These are phyloP conservation scores for Phytopythium boreale DNA, from an alignment of 352 stramenopile genomes.

Conservation along the genomic window DNA sequence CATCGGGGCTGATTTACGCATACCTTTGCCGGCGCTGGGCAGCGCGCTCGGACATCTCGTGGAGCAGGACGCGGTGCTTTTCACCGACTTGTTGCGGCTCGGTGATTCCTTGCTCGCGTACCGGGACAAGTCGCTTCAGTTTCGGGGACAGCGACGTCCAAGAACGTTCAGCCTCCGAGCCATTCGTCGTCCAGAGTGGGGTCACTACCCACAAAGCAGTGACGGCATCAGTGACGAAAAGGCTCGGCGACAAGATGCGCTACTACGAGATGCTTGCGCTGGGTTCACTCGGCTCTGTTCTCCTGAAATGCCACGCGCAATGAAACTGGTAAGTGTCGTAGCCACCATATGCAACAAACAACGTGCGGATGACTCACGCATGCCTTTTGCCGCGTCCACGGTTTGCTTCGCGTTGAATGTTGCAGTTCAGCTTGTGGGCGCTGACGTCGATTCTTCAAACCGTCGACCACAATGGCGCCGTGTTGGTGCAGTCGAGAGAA, in stretches of 20 bases:
- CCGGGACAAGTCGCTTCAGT: constrained; percentile 4
- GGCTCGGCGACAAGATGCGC: not conserved
- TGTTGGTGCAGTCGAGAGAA: constrained; percentile 14
- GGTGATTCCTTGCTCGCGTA: constrained; percentile 28
- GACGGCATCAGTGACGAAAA: not conserved
- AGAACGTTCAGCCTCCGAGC: constrained; percentile 7
- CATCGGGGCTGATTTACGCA: constrained; percentile 9
- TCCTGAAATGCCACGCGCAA: constrained; percentile 44
- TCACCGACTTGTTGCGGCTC: constrained; percentile 45
- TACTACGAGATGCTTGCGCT: constrained; percentile 11
- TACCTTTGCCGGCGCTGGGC: constrained; percentile 38
- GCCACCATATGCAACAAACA: not conserved
- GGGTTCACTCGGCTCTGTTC: constrained; percentile 48
- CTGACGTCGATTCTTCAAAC: constrained; percentile 33
- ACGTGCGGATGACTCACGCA: not conserved
- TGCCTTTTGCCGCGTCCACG: not conserved
- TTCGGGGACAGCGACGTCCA: not conserved
- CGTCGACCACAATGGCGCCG: constrained; percentile 18
- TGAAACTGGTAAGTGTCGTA: constrained; percentile 33
- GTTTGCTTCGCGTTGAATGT: not conserved
- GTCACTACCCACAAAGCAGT: not conserved
- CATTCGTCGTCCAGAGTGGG: not conserved
- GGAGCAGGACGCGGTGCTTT: constrained; percentile 32
- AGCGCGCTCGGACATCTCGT: constrained; percentile 35
- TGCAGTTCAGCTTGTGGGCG: constrained; percentile 35